Percentiles rank a stretch among this genome's conserved stretches.
These are phyloP conservation scores for Aspergillus carbonarius DNA, from an alignment of 2,329 filamentous ascomycete species.

Conservation along the genomic window DNA sequence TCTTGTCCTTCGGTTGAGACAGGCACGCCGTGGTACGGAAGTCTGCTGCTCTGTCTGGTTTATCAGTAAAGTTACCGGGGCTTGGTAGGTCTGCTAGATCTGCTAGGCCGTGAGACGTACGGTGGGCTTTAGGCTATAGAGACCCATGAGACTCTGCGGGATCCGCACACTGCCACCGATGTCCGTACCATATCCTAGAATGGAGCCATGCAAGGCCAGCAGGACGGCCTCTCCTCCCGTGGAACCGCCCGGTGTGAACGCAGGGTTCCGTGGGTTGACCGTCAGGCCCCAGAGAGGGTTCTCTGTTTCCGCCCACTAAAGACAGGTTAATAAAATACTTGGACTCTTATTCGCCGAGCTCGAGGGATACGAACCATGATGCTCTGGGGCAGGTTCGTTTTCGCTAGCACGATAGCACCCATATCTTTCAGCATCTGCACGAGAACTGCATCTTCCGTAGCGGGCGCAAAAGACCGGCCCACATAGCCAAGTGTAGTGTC, in stretches of 20 bases:
- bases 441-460: conserved; percentile 50
- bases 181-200: conserved; percentile 53
- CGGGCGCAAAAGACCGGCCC: conserved; percentile 50
- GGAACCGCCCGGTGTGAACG: conserved; percentile 50
- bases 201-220: conserved; percentile 42
- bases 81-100: not conserved
- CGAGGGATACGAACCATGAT: conserved; percentile 47
- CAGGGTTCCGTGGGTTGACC: conserved; percentile 44
- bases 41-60: conserved; percentile 51
- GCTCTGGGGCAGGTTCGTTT: conserved; percentile 53
- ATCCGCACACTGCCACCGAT: conserved; percentile 55
- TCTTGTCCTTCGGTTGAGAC: conserved; percentile 65
- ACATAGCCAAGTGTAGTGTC: conserved; percentile 62
- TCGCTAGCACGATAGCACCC: conserved; percentile 55
- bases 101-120: conserved; percentile 24
- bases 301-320: conserved; percentile 55
- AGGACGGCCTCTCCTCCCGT: conserved; percentile 48
- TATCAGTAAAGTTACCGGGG: conserved; percentile 34
- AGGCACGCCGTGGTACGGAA: conserved; percentile 59
- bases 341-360: not conserved
- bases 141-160: conserved; percentile 48
- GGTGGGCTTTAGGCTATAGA: conserved; percentile 51
- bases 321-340: conserved; percentile 2
- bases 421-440: conserved; percentile 50
- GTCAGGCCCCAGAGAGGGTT: conserved; percentile 55